These are phyloP conservation scores for Coniochaeta sp. DNA, from an alignment of 2,329 filamentous ascomycete species.

Conservation along the genomic window DNA sequence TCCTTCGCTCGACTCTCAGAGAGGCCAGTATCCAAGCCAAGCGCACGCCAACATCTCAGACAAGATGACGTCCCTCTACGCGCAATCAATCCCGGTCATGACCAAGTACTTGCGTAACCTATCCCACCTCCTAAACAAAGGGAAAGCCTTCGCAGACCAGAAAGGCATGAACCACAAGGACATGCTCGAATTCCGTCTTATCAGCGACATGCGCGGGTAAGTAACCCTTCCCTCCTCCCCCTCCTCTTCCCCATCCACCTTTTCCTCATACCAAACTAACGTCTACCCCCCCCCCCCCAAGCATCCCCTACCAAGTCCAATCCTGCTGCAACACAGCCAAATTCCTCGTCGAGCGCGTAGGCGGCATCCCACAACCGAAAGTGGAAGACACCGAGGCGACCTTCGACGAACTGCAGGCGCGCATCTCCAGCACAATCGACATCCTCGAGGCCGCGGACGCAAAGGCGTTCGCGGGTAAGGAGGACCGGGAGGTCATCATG, in stretches of 20 bases:
- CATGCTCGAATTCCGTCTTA: conserved; percentile 12
- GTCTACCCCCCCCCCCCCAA: no score
- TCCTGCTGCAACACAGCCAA: conserved; percentile 14
- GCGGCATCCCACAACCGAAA: conserved; percentile 6
- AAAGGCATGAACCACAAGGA: conserved; percentile 11
- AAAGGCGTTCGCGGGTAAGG: conserved; percentile 33
- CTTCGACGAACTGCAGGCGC: conserved; percentile 38
- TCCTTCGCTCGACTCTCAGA: neutral
- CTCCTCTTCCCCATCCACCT: no score
- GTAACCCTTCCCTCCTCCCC: no score
- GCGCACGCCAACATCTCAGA: neutral
- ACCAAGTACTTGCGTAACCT: conserved; percentile 7
- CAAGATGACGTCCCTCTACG: conserved; percentile 5
- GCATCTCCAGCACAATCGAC: conserved; percentile 38
- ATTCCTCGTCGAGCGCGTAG: conserved; percentile 12
- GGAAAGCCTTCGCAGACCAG: conserved; percentile 4
- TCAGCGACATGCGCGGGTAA: conserved; percentile 14
- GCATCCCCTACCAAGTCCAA: conserved; percentile 13
- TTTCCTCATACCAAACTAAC: no score
- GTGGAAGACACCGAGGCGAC: conserved; percentile 23
- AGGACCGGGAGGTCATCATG: conserved; percentile 29
- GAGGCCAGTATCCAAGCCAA: neutral
- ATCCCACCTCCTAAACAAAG: conserved; percentile 3
- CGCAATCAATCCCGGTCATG: conserved; percentile 6
- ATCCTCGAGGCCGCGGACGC: conserved; percentile 31